A percentile compares a stretch with the other conserved stretches of the same genome.
phyloP scores from a whole-genome alignment of 164 flowering plant genomes.

The Magnolia sinica region DNA sequence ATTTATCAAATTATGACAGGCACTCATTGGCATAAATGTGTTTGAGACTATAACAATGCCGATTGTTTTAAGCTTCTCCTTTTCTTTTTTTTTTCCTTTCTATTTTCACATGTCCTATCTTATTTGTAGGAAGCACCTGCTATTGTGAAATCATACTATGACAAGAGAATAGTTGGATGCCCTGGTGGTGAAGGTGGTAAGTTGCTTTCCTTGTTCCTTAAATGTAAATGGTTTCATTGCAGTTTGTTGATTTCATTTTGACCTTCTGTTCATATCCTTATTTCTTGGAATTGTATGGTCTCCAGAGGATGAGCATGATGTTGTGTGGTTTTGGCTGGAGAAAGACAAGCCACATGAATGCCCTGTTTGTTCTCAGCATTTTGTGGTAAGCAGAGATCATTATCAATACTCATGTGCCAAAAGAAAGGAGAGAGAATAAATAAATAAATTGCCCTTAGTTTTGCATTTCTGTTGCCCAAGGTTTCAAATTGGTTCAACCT shows the following conservation, averaged over 20 bases:
- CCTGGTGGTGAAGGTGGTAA: conserved; percentile 76
- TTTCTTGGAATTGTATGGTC: neutral
- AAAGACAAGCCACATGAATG: conserved; percentile 87
- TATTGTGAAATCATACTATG: conserved; percentile 48
- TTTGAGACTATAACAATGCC: neutral
- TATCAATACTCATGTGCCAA: neutral
- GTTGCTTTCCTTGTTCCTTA: neutral
- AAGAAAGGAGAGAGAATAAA: too few relatives aligned
- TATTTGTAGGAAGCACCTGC: conserved; percentile 62
- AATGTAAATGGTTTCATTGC: neutral
- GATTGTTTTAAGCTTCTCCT: neutral
- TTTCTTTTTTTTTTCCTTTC: too few relatives aligned
- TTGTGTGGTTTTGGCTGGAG: conserved; percentile 97
- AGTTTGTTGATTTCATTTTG: too few relatives aligned
- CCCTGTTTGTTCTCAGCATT: conserved; percentile 82
- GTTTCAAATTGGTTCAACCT: neutral
- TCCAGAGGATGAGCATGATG: conserved; percentile 89
- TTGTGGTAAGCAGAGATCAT: conserved; percentile 29
- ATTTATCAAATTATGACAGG: neutral
- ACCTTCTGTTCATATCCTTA: neutral
- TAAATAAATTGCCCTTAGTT: neutral
- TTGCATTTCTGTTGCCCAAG: neutral
- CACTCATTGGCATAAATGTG: neutral
- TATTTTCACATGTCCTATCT: neutral
- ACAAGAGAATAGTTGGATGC: conserved; percentile 73